Conservation (phyloP, 2,329 filamentous ascomycete genomes). For the Colletotrichum sp. region DNA sequence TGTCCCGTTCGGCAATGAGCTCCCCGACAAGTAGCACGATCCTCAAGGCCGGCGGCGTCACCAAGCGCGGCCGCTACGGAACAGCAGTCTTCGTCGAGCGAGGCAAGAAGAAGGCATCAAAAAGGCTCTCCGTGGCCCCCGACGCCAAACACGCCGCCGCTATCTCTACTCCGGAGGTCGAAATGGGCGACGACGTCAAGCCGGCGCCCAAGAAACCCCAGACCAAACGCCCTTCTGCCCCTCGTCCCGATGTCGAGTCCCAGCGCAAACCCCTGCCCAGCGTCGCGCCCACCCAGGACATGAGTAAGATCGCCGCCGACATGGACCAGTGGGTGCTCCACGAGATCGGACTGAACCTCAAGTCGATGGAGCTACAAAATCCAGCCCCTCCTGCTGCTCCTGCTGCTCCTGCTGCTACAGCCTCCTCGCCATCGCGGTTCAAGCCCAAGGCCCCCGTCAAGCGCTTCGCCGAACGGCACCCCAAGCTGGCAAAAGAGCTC, state of each 20-base stretch:
- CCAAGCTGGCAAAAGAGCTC: slow-evolving; percentile 36
- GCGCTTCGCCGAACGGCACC: slow-evolving; percentile 62
- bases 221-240: slow-evolving; percentile 1
- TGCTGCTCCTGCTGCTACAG: neutral
- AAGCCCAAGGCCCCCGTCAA: slow-evolving; percentile 60
- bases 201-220: slow-evolving; percentile 14
- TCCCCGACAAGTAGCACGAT: slow-evolving; percentile 28
- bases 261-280: slow-evolving; percentile 25
- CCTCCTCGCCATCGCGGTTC: slow-evolving; percentile 42
- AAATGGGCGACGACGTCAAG: neutral
- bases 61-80: slow-evolving; percentile 45
- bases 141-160: slow-evolving; percentile 13
- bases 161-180: neutral
- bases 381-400: neutral
- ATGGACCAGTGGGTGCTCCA: slow-evolving; percentile 65
- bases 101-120: slow-evolving; percentile 40
- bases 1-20: slow-evolving; percentile 53
- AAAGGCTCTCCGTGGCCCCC: slow-evolving; percentile 26
- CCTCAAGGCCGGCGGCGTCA: slow-evolving; percentile 30
- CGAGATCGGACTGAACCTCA: slow-evolving; percentile 60
- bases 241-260: neutral
- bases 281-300: slow-evolving; percentile 43
- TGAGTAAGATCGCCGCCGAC: slow-evolving; percentile 55
- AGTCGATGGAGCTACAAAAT: slow-evolving; percentile 47
- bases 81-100: slow-evolving; percentile 63